A percentile compares a stretch with the other conserved stretches of the same genome.
These are phyloP conservation scores for Aureobasidium lini DNA, from an alignment of 2,329 filamentous ascomycete species.

Conservation along the genomic window DNA sequence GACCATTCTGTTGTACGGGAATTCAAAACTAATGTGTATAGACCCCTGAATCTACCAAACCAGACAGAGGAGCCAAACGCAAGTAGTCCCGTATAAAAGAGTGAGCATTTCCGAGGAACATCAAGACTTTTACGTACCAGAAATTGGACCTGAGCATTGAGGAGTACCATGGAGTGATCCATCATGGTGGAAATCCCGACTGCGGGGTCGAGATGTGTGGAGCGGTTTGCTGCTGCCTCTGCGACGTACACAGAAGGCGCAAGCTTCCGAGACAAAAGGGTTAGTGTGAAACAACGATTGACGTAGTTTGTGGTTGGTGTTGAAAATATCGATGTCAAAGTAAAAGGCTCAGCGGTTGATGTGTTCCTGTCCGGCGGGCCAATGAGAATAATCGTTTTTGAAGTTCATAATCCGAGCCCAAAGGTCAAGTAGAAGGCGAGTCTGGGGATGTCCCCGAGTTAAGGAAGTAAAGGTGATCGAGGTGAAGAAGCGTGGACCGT, in stretches of 20 bases:
- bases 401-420: conserved; percentile 13
- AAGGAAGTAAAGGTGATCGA: not conserved
- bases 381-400: conserved; percentile 22
- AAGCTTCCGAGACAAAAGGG: not conserved
- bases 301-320: not conserved
- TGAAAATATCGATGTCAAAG: not conserved
- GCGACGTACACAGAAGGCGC: not conserved
- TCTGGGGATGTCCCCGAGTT: not conserved
- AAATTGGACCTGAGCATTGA: conserved; percentile 43
- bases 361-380: conserved; percentile 40
- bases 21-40: not conserved
- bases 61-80: not conserved
- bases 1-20: not conserved
- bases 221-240: not conserved
- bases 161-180: conserved; percentile 38
- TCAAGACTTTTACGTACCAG: conserved; percentile 33
- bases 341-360: conserved; percentile 32
- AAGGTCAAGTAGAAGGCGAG: not conserved
- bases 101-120: conserved; percentile 19
- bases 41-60: not conserved
- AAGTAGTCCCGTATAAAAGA: not conserved
- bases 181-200: conserved; percentile 20
- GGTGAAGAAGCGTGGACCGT: not conserved
- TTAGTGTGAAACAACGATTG: not conserved
- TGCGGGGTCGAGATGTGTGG: not conserved